A percentile compares a stretch with the other conserved stretches of the same genome.
phyloP scores from a whole-genome alignment of 495 filamentous ascomycete species.

The Penicillium diatomitis region DNA sequence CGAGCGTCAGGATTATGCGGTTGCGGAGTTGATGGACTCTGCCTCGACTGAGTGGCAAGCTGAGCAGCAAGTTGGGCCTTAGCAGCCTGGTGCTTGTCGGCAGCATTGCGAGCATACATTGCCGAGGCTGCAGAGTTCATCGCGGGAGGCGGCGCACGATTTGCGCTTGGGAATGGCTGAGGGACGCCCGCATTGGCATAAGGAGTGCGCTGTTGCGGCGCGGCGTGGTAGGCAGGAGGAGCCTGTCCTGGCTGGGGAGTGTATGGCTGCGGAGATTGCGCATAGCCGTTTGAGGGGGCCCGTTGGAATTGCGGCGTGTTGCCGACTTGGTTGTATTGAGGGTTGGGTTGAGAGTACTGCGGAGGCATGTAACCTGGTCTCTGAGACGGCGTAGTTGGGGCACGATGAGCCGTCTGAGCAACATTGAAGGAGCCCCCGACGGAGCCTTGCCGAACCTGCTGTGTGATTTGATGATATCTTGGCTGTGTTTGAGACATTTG shows the following conservation, averaged over 20 bases:
- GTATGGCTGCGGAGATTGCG: constrained; percentile 32
- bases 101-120: constrained; percentile 34
- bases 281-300: constrained; percentile 33
- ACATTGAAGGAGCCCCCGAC: constrained; percentile 24
- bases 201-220: constrained; percentile 19
- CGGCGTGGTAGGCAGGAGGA: constrained; percentile 26
- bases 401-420: constrained; percentile 26
- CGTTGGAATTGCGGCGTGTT: constrained; percentile 31
- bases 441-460: constrained; percentile 34
- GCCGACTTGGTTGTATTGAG: constrained; percentile 31
- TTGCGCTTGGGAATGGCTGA: constrained; percentile 9
- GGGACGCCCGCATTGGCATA: constrained; percentile 22
- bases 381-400: constrained; percentile 37
- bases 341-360: constrained; percentile 27
- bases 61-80: constrained; percentile 39
- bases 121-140: constrained; percentile 34
- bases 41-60: constrained; percentile 27
- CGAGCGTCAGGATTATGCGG: constrained; percentile 17
- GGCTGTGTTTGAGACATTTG: constrained; percentile 23
- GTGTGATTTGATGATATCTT: constrained; percentile 27
- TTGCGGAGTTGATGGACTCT: constrained; percentile 35
- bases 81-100: constrained; percentile 35
- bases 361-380: constrained; percentile 28
- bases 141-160: constrained; percentile 20
- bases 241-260: constrained; percentile 31